A percentile compares a stretch with the other conserved stretches of the same genome.
phyloP scores from a whole-genome alignment of 2,329 filamentous ascomycete genomes.

The Paecilomyces niveus region DNA sequence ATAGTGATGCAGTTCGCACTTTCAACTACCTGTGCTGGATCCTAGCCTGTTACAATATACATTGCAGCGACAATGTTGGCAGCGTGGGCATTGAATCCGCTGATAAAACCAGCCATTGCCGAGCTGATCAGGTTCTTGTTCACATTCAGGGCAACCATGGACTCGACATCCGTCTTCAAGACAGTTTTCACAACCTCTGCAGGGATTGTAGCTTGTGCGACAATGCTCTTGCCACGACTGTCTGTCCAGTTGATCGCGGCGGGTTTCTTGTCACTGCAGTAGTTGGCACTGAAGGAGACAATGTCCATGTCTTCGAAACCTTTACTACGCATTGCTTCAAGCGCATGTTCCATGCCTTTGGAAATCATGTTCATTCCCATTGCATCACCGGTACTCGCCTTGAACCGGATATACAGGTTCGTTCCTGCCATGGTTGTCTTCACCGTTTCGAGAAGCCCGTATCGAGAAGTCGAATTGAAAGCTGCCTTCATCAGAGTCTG shows the following conservation, averaged over 20 bases:
- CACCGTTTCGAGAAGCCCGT: constrained; percentile 79
- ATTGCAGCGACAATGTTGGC: constrained; percentile 95
- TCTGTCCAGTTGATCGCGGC: constrained; percentile 99
- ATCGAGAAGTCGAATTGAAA: constrained; percentile 95
- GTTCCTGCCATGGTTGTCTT: constrained; percentile 93
- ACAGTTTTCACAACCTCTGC: constrained; percentile 77
- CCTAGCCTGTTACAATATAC: constrained; percentile 92
- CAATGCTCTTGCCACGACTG: constrained; percentile 90
- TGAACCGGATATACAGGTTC: constrained; percentile 94
- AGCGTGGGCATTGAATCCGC: constrained; percentile 96
- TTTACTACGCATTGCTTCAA: constrained; percentile 79
- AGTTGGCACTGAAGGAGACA: constrained; percentile 91
- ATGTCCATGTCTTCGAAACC: constrained; percentile 96
- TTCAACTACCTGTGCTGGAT: constrained; percentile 95
- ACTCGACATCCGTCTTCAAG: constrained; percentile 86
- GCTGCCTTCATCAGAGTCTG: constrained; percentile 78
- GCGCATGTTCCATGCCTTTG: constrained; percentile 93
- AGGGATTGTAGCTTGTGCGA: constrained; percentile 94
- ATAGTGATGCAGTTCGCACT: constrained; percentile 96
- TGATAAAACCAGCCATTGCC: constrained; percentile 91
- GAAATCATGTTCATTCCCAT: constrained; percentile 99
- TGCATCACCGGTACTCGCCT: constrained; percentile 94
- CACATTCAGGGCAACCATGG: constrained; percentile 86
- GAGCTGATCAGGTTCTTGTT: constrained; percentile 95
- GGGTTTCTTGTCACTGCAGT: constrained; percentile 96